These are phyloP conservation scores for Ramaria sp. DNA, from an alignment of 768 basidiomycete species.

Conservation along the genomic window DNA sequence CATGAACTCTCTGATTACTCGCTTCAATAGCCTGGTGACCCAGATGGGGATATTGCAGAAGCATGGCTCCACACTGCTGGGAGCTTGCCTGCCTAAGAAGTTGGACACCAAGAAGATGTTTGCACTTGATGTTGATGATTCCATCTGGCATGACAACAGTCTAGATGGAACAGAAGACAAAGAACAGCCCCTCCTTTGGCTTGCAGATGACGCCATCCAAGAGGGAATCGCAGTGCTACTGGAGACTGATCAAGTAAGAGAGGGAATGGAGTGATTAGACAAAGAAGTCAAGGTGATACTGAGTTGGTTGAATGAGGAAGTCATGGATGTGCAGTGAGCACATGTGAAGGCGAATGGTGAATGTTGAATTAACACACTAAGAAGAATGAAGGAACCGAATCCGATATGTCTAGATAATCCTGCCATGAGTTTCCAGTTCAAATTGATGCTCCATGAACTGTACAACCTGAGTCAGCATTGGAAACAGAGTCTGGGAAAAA, in stretches of 20 bases:
- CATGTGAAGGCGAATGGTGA: neutral
- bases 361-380: too few species aligned
- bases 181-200: neutral
- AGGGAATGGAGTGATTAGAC: neutral
- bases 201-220: neutral
- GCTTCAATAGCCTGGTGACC: neutral
- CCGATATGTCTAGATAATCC: neutral
- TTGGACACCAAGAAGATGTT: neutral
- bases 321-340: neutral
- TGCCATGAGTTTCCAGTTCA: neutral
- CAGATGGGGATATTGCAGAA: neutral
- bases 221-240: neutral
- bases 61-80: neutral
- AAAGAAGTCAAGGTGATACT: neutral
- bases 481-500: neutral
- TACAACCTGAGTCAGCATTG: neutral
- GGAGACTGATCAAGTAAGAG: neutral
- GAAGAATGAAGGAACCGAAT: too few species aligned
- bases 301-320: neutral
- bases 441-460: neutral
- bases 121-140: neutral
- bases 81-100: neutral
- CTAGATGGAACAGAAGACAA: neutral
- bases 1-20: neutral
- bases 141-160: neutral